Evolutionary conservation across 1,284 basidiomycete genomes (phyloP).

Genomic region (Grifola frondosa): DNA sequence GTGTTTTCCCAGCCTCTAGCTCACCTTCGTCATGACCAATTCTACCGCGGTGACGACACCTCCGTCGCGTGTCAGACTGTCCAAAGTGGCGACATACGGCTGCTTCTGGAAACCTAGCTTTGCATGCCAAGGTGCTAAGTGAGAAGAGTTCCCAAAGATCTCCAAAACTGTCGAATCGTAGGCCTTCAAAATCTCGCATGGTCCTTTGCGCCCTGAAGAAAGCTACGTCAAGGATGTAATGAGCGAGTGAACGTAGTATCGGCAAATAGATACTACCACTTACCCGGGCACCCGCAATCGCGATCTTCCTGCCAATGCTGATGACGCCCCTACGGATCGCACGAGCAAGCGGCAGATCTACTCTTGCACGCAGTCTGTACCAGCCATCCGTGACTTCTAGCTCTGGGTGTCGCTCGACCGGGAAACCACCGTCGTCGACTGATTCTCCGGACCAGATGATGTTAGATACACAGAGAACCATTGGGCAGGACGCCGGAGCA

Average conservation of each 20-base stretch:
- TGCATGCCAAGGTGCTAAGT: conserved; percentile 85
- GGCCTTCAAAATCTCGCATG: conserved; percentile 81
- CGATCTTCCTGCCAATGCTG: conserved; percentile 80
- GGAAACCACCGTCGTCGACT: conserved; percentile 40
- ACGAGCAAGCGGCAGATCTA: conserved; percentile 73
- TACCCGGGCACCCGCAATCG: conserved; percentile 78
- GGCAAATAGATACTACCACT: conserved; percentile 23
- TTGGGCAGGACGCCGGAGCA: conserved; percentile 66
- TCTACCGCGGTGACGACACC: conserved; percentile 80
- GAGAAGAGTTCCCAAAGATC: conserved; percentile 82
- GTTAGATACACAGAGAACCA: conserved; percentile 83
- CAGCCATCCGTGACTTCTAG: conserved; percentile 95
- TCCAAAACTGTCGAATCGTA: conserved; percentile 67
- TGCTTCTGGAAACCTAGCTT: conserved; percentile 75
- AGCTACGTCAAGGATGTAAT: no score
- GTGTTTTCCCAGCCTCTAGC: no score
- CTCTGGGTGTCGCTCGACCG: conserved; percentile 45
- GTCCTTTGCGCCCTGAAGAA: conserved; percentile 69
- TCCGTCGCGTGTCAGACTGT: conserved; percentile 81
- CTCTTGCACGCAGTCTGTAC: conserved; percentile 81
- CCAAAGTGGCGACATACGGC: conserved; percentile 73
- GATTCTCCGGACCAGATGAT: conserved; percentile 50
- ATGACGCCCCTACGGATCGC: conserved; percentile 72
- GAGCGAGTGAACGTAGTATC: neutral
- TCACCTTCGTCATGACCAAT: conserved; percentile 68